phyloP scores from a whole-genome alignment of 768 basidiomycete species.

The Mycena belliarum region DNA sequence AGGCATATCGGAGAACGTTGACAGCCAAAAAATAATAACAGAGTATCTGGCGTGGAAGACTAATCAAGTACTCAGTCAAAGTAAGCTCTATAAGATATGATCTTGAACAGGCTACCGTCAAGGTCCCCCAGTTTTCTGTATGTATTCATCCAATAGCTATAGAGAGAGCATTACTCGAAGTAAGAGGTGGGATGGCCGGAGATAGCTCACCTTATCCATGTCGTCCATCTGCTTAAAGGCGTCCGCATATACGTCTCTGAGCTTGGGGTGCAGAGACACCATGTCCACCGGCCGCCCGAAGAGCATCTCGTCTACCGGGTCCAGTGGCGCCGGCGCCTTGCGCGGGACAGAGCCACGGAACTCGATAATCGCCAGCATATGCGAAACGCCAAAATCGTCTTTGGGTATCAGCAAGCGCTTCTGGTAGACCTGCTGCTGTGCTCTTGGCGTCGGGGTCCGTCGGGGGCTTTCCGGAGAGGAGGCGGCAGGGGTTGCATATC shows the following conservation, averaged over 20 bases:
- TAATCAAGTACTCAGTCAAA: conserved; percentile 4
- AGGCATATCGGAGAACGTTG: conserved; percentile 79
- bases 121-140: conserved; percentile 4
- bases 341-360: conserved; percentile 49
- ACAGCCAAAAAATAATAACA: conserved; percentile 69
- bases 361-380: conserved; percentile 90
- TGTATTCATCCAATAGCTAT: conserved; percentile 16
- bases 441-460: conserved; percentile 32
- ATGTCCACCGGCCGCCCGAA: conserved; percentile 68
- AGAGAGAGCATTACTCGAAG: neutral
- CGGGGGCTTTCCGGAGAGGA: conserved; percentile 29
- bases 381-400: conserved; percentile 83
- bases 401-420: conserved; percentile 57
- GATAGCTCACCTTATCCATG: conserved; percentile 64
- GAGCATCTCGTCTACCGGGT: conserved; percentile 71
- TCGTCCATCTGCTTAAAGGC: conserved; percentile 77
- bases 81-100: conserved; percentile 8
- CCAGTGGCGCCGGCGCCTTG: conserved; percentile 36
- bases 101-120: conserved; percentile 1
- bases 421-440: conserved; percentile 29
- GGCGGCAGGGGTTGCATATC: conserved; percentile 46
- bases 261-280: conserved; percentile 66
- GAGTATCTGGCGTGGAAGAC: neutral
- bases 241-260: conserved; percentile 69
- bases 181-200: too few species aligned